phyloP scores from a whole-genome alignment of 108 stramenopile genomes.

The Fistulifera pelliculosa region DNA sequence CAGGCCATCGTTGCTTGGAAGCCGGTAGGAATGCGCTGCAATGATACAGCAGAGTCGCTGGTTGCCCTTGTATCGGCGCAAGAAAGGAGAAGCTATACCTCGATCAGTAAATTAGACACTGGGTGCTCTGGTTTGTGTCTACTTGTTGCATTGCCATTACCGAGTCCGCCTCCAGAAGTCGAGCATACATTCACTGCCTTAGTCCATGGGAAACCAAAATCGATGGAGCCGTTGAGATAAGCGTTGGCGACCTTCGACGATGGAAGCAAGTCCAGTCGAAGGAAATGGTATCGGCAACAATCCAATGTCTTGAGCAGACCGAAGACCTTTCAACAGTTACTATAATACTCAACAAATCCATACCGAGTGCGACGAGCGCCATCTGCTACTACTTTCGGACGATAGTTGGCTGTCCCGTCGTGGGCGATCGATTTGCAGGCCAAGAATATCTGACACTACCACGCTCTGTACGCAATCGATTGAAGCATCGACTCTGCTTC shows the following conservation, averaged over 20 bases:
- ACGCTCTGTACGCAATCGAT: constrained; percentile 43
- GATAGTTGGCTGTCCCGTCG: constrained; percentile 36
- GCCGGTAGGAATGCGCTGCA: constrained; percentile 43
- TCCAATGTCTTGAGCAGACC: constrained; percentile 6
- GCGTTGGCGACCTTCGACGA: too few species aligned
- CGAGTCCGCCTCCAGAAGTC: constrained; percentile 7
- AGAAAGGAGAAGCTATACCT: too few species aligned
- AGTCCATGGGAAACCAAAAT: constrained; percentile 47
- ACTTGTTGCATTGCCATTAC: too few species aligned
- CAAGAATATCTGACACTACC: constrained; percentile 33
- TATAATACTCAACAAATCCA: constrained; percentile 17
- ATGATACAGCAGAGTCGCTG: too few species aligned
- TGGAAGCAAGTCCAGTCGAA: background rate
- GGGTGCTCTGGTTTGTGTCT: constrained; percentile 19
- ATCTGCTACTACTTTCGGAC: constrained; percentile 41
- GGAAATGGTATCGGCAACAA: constrained; percentile 2
- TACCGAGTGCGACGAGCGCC: constrained; percentile 10
- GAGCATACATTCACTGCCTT: constrained; percentile 29
- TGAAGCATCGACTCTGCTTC: constrained; percentile 56
- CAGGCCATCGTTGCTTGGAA: too few species aligned
- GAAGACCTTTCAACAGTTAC: background rate
- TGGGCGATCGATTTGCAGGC: constrained; percentile 50
- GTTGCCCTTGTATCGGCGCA: too few species aligned
- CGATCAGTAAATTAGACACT: too few species aligned
- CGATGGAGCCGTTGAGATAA: too few species aligned